Conservation (phyloP, 352 stramenopile genomes). For the Phytophthora citricola region DNA sequence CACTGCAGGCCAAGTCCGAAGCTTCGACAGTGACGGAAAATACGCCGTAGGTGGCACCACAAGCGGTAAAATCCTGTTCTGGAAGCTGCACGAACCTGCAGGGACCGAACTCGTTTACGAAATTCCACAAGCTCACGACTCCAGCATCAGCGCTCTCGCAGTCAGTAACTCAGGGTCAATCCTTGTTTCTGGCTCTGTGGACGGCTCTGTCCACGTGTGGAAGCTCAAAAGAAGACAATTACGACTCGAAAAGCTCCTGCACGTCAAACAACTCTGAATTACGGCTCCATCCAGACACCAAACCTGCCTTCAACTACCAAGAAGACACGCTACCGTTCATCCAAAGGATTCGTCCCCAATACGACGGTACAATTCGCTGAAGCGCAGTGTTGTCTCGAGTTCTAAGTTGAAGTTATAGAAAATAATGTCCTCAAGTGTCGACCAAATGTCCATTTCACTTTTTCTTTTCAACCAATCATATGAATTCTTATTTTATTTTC, state of each 20-base stretch:
- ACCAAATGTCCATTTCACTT: neutral
- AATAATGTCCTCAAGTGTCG: slow-evolving; percentile 6
- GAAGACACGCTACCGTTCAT: neutral
- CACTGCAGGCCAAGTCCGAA: slow-evolving; percentile 61
- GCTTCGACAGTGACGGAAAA: slow-evolving; percentile 76
- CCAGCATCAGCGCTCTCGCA: slow-evolving; percentile 66
- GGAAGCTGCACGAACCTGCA: slow-evolving; percentile 55
- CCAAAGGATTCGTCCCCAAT: slow-evolving; percentile 19
- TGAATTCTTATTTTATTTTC: neutral
- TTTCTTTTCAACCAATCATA: slow-evolving; percentile 23
- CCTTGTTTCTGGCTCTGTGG: slow-evolving; percentile 62
- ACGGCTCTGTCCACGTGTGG: slow-evolving; percentile 76
- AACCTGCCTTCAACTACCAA: slow-evolving; percentile 3
- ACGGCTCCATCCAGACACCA: slow-evolving; percentile 36
- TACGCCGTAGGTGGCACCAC: slow-evolving; percentile 76
- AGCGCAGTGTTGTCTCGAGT: slow-evolving; percentile 44
- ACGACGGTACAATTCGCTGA: slow-evolving; percentile 31
- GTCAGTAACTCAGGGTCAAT: slow-evolving; percentile 61
- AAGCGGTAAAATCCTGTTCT: slow-evolving; percentile 69
- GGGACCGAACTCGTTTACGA: slow-evolving; percentile 65
- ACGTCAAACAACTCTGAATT: slow-evolving; percentile 1
- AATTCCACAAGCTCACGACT: slow-evolving; percentile 65
- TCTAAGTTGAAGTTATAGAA: slow-evolving; percentile 20
- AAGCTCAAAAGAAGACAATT: slow-evolving; percentile 33
- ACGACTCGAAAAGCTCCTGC: slow-evolving; percentile 5